Base-by-base conservation (phyloP, 1,284 basidiomycete species). In the Puccinia hordei region DNA sequence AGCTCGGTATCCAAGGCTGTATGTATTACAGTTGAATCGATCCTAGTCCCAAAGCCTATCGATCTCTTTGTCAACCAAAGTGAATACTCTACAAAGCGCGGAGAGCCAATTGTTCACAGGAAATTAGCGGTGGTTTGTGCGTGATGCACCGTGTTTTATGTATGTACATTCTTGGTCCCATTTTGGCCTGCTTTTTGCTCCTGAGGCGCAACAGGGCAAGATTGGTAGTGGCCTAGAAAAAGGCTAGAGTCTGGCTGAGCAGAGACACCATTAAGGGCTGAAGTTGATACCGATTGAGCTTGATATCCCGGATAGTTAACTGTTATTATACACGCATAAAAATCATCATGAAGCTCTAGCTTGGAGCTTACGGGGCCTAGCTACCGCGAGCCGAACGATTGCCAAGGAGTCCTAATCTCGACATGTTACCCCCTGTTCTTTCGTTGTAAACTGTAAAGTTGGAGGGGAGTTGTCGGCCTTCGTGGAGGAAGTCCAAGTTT, bases 401-500 rank as follows among this genome's bases (percentile, higher is more conserved):
- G 30, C 15, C 22, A 63, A 63, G 61, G 61, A 63, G 61, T 63
- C 61, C n/a, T 12, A 38, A 24, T 27, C 53, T 55, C 53, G 24
- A 6, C 22, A 22, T 38, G 61, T 30, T 63, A 5, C 61, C 61
- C 61, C 61, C 41, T 10, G 38, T 13, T 35, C 41, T 41, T 9
- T 41, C 6, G n/a, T 19, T 1, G 30, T 5, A 41, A 63, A 30
- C 57, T 12, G 4, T 41, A 41, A 33, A 63, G 41, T 22, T 30
- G 17, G 22, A 33, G 35, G 1, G 35, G 19, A 30, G 61, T 63
- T 63, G 9, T 30, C 33, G 61, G 61, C 27, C 30, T 63, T 63
- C 35, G 61, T 35, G 61, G 61, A 63, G 61, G 35, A 63, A 63
- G 61, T 63, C 35, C 22, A 63, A 27, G 33, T 59, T 63, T 63